Percentiles rank a stretch among this genome's conserved stretches.
These are phyloP conservation scores for Alternaria incomplexa DNA, from an alignment of 2,329 filamentous ascomycete species.

Conservation along the genomic window DNA sequence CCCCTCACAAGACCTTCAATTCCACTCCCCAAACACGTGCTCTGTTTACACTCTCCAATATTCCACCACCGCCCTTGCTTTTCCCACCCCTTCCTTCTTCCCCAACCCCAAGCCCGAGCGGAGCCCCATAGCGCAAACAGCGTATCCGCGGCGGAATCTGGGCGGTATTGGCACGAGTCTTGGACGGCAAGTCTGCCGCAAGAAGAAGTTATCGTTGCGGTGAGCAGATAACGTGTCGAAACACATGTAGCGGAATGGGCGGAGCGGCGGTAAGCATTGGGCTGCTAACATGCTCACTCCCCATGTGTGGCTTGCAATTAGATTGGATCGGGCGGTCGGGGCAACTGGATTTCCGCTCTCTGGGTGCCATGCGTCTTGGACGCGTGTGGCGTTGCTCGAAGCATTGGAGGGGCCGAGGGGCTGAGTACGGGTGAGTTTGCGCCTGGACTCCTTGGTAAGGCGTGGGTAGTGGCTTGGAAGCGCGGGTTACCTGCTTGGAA, in stretches of 20 bases:
- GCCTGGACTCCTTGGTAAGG: background rate
- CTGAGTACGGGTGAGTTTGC: background rate
- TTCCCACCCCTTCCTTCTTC: background rate
- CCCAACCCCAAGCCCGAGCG: background rate
- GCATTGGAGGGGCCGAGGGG: background rate
- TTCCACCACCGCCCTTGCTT: background rate
- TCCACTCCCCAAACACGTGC: background rate
- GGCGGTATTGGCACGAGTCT: slow-evolving; percentile 5
- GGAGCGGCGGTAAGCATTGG: background rate
- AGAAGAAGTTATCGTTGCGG: background rate
- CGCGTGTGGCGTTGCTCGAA: background rate
- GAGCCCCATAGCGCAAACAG: background rate
- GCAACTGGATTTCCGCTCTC: background rate
- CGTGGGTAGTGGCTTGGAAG: slow-evolving; percentile 4
- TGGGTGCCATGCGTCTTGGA: background rate
- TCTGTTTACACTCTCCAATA: background rate
- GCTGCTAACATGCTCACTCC: background rate
- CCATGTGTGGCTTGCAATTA: background rate
- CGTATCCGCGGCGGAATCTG: background rate
- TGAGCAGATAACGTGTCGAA: background rate
- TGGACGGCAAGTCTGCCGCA: slow-evolving; percentile 5
- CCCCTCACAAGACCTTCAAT: background rate
- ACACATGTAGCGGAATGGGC: background rate
- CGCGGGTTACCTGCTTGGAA: slow-evolving; percentile 4
- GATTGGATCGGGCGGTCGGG: background rate